These are phyloP conservation scores for Boletus speciosus DNA, from an alignment of 768 basidiomycete genomes.

Conservation along the genomic window DNA sequence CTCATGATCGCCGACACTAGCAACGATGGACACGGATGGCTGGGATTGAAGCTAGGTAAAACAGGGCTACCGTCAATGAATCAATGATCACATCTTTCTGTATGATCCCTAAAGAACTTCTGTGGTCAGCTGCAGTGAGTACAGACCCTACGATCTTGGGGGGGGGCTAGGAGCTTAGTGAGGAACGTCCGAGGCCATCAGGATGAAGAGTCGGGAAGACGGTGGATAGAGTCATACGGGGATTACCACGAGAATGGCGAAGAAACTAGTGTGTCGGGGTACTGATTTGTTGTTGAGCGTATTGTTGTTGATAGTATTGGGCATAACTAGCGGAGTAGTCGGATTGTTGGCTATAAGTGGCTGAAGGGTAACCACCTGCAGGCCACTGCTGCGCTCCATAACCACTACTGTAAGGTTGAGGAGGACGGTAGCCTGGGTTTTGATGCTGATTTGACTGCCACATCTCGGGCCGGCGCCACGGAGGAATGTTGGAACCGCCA, in stretches of 20 bases:
- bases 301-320: conserved; percentile 86
- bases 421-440: conserved; percentile 63
- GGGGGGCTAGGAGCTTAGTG: conserved; percentile 17
- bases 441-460: conserved; percentile 67
- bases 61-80: conserved; percentile 26
- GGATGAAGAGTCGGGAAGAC: conserved; percentile 16
- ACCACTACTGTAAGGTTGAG: conserved; percentile 54
- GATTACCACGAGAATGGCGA: conserved; percentile 24
- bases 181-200: conserved; percentile 14
- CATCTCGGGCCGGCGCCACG: conserved; percentile 87
- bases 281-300: conserved; percentile 68
- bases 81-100: conserved; percentile 28
- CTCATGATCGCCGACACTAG: background rate
- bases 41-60: conserved; percentile 22
- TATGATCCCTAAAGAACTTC: conserved; percentile 31
- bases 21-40: conserved; percentile 4
- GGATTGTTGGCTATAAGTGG: conserved; percentile 42
- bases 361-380: conserved; percentile 31
- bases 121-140: conserved; percentile 35
- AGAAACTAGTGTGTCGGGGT: conserved; percentile 35
- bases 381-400: conserved; percentile 38
- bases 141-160: conserved; percentile 28
- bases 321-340: conserved; percentile 79
- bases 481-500: conserved; percentile 76
- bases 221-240: conserved; percentile 17